A percentile compares a stretch with the other conserved stretches of the same genome.
Evolutionary conservation across 2,329 filamentous ascomycete species (phyloP).

Genomic region (Pyrenophora teres): DNA sequence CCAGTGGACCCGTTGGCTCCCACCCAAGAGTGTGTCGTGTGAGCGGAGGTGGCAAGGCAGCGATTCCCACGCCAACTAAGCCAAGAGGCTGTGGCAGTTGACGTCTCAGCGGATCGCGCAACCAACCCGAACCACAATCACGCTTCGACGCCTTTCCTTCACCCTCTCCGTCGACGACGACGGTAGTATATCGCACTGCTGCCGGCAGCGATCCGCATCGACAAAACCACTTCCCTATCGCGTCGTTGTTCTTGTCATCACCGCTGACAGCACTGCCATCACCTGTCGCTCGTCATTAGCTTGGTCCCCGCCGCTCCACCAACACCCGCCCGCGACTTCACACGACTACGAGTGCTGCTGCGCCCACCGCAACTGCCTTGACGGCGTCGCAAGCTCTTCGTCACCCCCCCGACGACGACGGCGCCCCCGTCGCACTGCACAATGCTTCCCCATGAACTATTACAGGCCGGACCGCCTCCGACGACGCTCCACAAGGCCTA

Average conservation of each 20-base stretch:
- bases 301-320: conserved; percentile 26
- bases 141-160: conserved; percentile 9
- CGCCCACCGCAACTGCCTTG: conserved; percentile 23
- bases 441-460: conserved; percentile 43
- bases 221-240: conserved; percentile 8
- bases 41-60: conserved; percentile 29
- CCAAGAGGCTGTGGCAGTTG: conserved; percentile 24
- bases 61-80: conserved; percentile 20
- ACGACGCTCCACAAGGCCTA: conserved; percentile 42
- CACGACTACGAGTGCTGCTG: conserved; percentile 29
- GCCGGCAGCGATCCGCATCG: conserved; percentile 4
- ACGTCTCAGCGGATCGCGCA: conserved; percentile 26
- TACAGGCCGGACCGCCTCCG: conserved; percentile 33
- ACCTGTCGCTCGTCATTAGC: conserved; percentile 23
- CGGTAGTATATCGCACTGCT: conserved; percentile 7
- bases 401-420: conserved; percentile 7
- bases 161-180: conserved; percentile 9
- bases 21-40: conserved; percentile 16
- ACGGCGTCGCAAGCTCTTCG: conserved; percentile 10
- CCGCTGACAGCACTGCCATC: conserved; percentile 15
- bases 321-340: conserved; percentile 16
- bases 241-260: conserved; percentile 23
- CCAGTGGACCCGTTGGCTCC: conserved; percentile 12
- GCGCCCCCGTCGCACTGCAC: conserved; percentile 14
- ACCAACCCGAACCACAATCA: conserved; percentile 11